Base-by-base conservation (phyloP, 2,329 filamentous ascomycete species). In the Penicillium hesseltinei region DNA sequence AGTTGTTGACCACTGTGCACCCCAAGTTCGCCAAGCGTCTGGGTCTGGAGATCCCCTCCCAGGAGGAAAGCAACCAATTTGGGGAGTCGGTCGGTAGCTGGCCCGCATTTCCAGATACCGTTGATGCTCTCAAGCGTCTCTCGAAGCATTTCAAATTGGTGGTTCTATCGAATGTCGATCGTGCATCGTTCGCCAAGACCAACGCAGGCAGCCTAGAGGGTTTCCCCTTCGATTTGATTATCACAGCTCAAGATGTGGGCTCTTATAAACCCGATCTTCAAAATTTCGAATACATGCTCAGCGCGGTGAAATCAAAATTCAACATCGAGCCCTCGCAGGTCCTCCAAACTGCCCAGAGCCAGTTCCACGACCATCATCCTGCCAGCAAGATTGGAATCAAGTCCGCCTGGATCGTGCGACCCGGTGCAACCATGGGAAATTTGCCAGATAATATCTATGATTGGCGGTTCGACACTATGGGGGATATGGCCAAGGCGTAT, bases 181-280 rank as follows among this genome's bases (percentile, higher is more conserved):
- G 75, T 4, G 74, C 65, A 3, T 81, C 79, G 0, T 84, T 85
- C 62, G 61, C 70, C 0, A 71, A 71, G n/a, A 81, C 80, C 0
- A 74, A 78, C 5, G 66, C 69, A 0, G 77, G 78, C 0, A 77
- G 80, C n/a, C 73, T 90, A 9, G 66, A 74, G 15, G 81, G 79
- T 0, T 66, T 73, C 29, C 49, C 56, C 4, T 86, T 90, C 66
- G 86, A 88, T 64, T 80, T 81, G 8, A 76, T 89, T 17, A 84
- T 87, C 71, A 90, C 87, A 4, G 88, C 88, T 2, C 78, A 91
- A 72, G 82, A 88, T 45, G 84, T 91, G 51, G 88, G 88, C 1
- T 80, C 77, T 5, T 91, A 91, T 71, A 92, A 91, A 75, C 89
- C 89, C 0, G 75, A 82, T 59, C 69, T 74, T 27, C 68, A 68